A percentile compares a stretch with the other conserved stretches of the same genome.
Evolutionary conservation across 176 grass and related monocot species (phyloP).

Genomic region (Zoysia pacifica): DNA sequence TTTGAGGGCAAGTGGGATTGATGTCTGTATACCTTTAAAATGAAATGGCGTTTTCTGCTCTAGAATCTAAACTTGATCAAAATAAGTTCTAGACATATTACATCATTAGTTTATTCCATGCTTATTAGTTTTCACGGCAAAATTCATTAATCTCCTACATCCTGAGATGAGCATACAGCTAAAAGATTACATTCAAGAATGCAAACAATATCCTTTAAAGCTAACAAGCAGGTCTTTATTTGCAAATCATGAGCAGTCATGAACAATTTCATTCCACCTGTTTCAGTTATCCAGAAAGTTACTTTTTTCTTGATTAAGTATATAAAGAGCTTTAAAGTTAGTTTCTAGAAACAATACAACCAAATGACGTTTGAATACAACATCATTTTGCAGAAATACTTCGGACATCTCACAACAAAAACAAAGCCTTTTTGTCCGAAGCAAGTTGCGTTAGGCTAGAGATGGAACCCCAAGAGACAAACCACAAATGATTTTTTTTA

Average conservation of each 20-base stretch:
- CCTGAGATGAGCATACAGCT: background rate
- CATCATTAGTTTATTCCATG: background rate
- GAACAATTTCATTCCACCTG: background rate
- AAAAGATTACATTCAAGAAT: conserved; percentile 26
- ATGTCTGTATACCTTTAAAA: background rate
- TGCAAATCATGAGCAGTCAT: background rate
- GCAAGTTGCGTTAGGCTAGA: too few relatives aligned
- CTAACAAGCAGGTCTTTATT: background rate
- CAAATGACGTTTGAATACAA: background rate
- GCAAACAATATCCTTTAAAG: background rate
- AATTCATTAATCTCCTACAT: conserved; percentile 2
- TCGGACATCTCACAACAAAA: background rate
- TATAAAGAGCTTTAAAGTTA: background rate
- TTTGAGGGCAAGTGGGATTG: background rate
- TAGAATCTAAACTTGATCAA: background rate
- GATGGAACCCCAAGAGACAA: too few relatives aligned
- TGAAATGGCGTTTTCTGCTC: background rate
- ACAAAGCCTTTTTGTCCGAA: too few relatives aligned
- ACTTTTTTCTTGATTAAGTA: too few relatives aligned
- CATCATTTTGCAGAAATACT: background rate
- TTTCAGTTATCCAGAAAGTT: conserved; percentile 20
- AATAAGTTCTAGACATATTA: background rate
- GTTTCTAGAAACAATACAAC: background rate
- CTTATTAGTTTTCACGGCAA: background rate
- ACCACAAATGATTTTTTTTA: too few relatives aligned